phyloP scores from a whole-genome alignment of 2,329 filamentous ascomycete species.

The Fusarium dimerum region DNA sequence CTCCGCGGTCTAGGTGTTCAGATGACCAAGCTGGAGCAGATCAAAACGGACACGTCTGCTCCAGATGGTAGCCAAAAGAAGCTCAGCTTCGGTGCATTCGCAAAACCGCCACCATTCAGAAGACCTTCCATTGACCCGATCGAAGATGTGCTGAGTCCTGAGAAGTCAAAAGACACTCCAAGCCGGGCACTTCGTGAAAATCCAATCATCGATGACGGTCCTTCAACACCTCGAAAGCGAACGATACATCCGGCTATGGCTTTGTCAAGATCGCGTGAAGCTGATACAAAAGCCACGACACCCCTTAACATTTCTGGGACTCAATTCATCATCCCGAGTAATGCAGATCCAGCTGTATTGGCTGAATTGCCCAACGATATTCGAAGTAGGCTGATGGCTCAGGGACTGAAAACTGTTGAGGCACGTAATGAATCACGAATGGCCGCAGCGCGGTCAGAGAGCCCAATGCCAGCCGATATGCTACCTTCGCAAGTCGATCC shows the following conservation, averaged over 20 bases:
- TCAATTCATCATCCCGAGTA: slow-evolving; percentile 86
- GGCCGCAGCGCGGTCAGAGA: slow-evolving; percentile 38
- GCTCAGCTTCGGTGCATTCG: slow-evolving; percentile 68
- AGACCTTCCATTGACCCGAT: slow-evolving; percentile 49
- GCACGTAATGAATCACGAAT: slow-evolving; percentile 30
- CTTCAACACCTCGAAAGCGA: slow-evolving; percentile 53
- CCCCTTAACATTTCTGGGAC: slow-evolving; percentile 81
- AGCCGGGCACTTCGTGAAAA: slow-evolving; percentile 41
- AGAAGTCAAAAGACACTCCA: slow-evolving; percentile 33
- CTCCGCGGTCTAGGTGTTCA: slow-evolving; percentile 91
- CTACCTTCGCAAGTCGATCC: slow-evolving; percentile 82
- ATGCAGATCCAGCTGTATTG: slow-evolving; percentile 79
- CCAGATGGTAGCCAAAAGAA: slow-evolving; percentile 76
- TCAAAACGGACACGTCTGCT: slow-evolving; percentile 60
- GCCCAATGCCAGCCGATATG: slow-evolving; percentile 38
- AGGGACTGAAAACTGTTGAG: slow-evolving; percentile 40
- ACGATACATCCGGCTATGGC: slow-evolving; percentile 55
- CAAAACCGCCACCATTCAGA: slow-evolving; percentile 40
- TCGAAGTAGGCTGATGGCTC: slow-evolving; percentile 69
- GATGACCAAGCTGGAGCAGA: slow-evolving; percentile 85
- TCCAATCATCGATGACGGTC: slow-evolving; percentile 55
- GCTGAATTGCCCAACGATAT: slow-evolving; percentile 85
- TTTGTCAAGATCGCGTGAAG: slow-evolving; percentile 49
- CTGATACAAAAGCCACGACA: slow-evolving; percentile 58
- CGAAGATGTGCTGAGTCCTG: slow-evolving; percentile 47